Evolutionary conservation across 805 yeast genomes (phyloP).

Genomic region (Wickerhamomyces bovis): DNA sequence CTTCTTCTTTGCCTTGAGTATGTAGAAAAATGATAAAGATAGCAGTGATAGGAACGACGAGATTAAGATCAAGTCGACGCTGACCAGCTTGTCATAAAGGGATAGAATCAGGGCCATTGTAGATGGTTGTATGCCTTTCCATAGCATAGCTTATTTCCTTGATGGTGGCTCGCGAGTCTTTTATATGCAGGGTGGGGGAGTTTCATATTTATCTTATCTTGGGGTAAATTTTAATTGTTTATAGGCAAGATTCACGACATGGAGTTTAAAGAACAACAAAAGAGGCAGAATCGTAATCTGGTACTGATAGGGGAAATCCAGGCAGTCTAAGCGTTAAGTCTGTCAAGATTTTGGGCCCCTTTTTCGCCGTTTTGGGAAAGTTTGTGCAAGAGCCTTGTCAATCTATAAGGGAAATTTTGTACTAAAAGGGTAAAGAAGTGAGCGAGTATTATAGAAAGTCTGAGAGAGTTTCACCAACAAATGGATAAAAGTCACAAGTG

Average conservation of each 20-base stretch:
- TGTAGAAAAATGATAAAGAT: background rate
- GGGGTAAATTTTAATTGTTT: background rate
- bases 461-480: no score
- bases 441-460: background rate
- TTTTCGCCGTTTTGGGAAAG: background rate
- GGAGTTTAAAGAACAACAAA: background rate
- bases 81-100: background rate
- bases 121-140: background rate
- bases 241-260: background rate
- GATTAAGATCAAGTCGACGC: background rate
- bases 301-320: background rate
- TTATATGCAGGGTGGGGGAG: background rate
- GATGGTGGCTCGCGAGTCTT: background rate
- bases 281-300: background rate
- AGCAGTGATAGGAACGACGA: background rate
- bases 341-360: no score
- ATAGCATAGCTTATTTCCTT: no score
- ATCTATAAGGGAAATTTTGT: background rate
- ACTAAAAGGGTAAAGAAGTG: background rate
- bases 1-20: background rate
- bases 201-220: background rate
- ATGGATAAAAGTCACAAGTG: no score
- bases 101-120: background rate
- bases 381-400: no score
- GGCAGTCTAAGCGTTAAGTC: background rate